Conservation (phyloP, 1,139 yeast genomes). For the Hansenula lynferdii region DNA sequence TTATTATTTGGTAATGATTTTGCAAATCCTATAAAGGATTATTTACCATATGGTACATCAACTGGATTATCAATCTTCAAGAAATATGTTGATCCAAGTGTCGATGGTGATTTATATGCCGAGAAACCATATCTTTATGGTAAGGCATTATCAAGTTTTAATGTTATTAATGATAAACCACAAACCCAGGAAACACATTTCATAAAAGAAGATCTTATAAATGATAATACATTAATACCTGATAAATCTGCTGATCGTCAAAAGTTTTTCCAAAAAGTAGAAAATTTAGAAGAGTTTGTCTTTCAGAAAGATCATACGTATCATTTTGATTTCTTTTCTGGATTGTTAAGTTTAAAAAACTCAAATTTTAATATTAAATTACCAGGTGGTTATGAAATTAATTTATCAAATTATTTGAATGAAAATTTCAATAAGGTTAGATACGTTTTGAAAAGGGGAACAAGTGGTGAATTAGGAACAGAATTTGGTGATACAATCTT, state of each 20-base stretch:
- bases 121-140: slow-evolving; percentile 64
- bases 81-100: slow-evolving; percentile 51
- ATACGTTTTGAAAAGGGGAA: slow-evolving; percentile 15
- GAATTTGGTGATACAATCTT: slow-evolving; percentile 13
- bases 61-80: slow-evolving; percentile 43
- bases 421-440: slow-evolving; percentile 20
- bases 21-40: slow-evolving; percentile 51
- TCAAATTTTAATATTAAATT: slow-evolving; percentile 33
- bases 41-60: slow-evolving; percentile 57
- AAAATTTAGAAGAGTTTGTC: slow-evolving; percentile 25
- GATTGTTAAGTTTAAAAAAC: slow-evolving; percentile 35
- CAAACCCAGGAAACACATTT: not conserved
- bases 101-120: slow-evolving; percentile 56
- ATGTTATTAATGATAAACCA: slow-evolving; percentile 24
- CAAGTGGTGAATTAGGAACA: slow-evolving; percentile 8
- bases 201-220: slow-evolving; percentile 7
- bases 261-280: slow-evolving; percentile 25
- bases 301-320: slow-evolving; percentile 29
- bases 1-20: slow-evolving; percentile 69
- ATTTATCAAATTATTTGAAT: slow-evolving; percentile 36
- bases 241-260: slow-evolving; percentile 24
- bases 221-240: slow-evolving; percentile 14
- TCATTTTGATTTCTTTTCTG: slow-evolving; percentile 39
- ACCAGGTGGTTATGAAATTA: slow-evolving; percentile 39
- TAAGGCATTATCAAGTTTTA: slow-evolving; percentile 54